Evolutionary conservation across 306 rosid species (phyloP), one percentile per base, ranked within the genome.

Genomic region (Neltuma alba): DNA sequence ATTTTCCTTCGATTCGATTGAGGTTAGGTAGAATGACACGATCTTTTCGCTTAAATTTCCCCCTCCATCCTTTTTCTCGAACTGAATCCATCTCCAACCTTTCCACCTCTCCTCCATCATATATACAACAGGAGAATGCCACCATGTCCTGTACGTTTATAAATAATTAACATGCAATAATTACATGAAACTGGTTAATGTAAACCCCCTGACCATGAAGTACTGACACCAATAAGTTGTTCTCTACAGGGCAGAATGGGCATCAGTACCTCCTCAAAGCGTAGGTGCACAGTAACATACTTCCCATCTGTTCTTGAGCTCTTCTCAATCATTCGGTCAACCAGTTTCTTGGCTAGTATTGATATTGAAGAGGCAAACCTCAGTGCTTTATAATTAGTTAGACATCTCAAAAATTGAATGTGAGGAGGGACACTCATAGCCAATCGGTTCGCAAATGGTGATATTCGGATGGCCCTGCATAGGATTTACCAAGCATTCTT

Each of bases 381-480:
- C 87, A 96, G 77, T 65, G 98, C 97, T 85, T 89, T 90, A 81
- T 93, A 96, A 82, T 96, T 96, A 34, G 97, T 81, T 34, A 96
- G 90, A 82, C 99, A 96, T 90, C 99, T 91, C 61, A 96, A 87
- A 86, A 81, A 83, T 76, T 96, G 99, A 83, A 96, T 83, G 78
- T 87, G 84, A 73, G 98, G 94, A 55, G 99, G 98, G 81, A 96
- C 91, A 81, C 84, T 93, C 99, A 96, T 87, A 6, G 98, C 92
- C 87, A 96, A 85, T 81, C 99, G 94, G 82, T 96, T 96, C 62
- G 98, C 97, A 83, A 93, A 96, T 72, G 98, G 99, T 38, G 97
- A 85, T 70, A 96, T 85, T 57, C 98, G 92, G 67, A 96, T 79
- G 73, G 93, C 92, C 86, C 99, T 96, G 93, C 83, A 88, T 25